Evolutionary conservation across 345 rosid genomes (phyloP).

Genomic region (Hypericum perforatum): DNA sequence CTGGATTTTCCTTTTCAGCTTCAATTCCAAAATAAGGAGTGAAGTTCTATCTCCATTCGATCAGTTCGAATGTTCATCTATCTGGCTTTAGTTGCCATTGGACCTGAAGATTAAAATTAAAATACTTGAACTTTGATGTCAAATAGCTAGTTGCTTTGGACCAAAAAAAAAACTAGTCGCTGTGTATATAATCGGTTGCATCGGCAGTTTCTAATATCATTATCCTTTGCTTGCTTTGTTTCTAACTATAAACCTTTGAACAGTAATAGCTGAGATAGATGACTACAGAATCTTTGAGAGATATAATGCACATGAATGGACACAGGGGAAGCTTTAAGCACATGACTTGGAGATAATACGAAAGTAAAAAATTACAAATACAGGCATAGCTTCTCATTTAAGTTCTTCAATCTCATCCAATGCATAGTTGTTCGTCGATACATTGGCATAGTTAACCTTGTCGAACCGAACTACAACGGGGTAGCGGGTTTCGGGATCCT

Average conservation of each 20-base stretch:
- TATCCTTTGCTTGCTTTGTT: background rate
- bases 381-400: constrained; percentile 23
- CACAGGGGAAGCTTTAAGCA: background rate
- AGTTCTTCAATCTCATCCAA: constrained; percentile 81
- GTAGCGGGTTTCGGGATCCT: constrained; percentile 77
- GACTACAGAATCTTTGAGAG: constrained; percentile 8
- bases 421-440: constrained; percentile 91
- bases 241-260: constrained; percentile 1
- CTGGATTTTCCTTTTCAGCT: too few relatives aligned
- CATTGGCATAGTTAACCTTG: constrained; percentile 82
- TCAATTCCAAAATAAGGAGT: too few relatives aligned
- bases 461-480: constrained; percentile 91
- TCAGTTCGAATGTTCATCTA: too few relatives aligned
- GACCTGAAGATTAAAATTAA: too few relatives aligned
- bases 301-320: constrained; percentile 19
- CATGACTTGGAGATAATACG: background rate
- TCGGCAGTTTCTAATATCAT: background rate
- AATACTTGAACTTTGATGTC: too few relatives aligned
- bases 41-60: too few relatives aligned
- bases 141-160: too few relatives aligned
- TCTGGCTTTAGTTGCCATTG: too few relatives aligned
- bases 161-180: too few relatives aligned
- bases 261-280: constrained; percentile 3
- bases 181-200: too few relatives aligned
- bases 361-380: constrained; percentile 16